These are phyloP conservation scores for Phytophthora constricta DNA, from an alignment of 352 stramenopile genomes.

Conservation along the genomic window DNA sequence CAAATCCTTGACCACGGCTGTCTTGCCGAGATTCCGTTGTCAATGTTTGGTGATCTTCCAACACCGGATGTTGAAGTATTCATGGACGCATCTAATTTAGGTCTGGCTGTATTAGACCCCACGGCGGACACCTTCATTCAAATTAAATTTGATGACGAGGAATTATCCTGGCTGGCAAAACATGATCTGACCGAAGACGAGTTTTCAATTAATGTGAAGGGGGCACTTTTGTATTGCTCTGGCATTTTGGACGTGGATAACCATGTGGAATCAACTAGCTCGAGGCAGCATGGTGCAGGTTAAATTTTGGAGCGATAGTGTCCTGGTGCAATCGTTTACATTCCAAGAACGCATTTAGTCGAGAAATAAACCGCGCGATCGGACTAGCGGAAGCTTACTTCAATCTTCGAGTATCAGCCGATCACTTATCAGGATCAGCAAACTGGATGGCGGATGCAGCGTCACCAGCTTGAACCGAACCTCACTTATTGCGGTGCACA, in stretches of 20 bases:
- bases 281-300: neutral
- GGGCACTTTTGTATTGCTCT: slow-evolving; percentile 28
- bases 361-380: slow-evolving; percentile 37
- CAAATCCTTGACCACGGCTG: slow-evolving; percentile 3
- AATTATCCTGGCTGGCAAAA: neutral
- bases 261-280: neutral
- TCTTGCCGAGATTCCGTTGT: neutral
- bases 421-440: slow-evolving; percentile 13
- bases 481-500: neutral
- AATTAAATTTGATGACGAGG: slow-evolving; percentile 1
- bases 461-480: slow-evolving; percentile 16
- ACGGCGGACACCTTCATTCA: neutral
- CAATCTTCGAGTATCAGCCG: slow-evolving; percentile 5
- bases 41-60: neutral
- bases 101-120: neutral
- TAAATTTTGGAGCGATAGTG: slow-evolving; percentile 29
- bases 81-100: slow-evolving; percentile 1
- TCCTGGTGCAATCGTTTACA: slow-evolving; percentile 19
- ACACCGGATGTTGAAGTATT: neutral
- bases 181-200: neutral
- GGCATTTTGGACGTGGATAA: slow-evolving; percentile 13
- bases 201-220: slow-evolving; percentile 32
- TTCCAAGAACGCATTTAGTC: slow-evolving; percentile 10
- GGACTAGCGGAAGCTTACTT: slow-evolving; percentile 16
- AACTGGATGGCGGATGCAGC: slow-evolving; percentile 31